Percentiles rank a stretch among this genome's conserved stretches.
These are phyloP conservation scores for Penicillium sp. DNA, from an alignment of 2,329 filamentous ascomycete genomes.

Conservation along the genomic window DNA sequence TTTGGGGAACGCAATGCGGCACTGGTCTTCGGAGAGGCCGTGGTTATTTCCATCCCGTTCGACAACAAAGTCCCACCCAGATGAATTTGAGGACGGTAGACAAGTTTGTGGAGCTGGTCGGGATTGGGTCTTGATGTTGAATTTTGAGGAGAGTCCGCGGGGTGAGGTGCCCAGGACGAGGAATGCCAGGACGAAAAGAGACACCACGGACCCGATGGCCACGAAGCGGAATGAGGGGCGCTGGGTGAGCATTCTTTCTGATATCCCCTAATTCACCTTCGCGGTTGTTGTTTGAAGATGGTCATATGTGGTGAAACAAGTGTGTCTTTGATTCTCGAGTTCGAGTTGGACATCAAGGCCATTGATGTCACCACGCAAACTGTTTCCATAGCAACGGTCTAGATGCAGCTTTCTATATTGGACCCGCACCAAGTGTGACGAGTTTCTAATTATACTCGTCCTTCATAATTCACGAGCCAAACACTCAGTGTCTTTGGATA, in stretches of 20 bases:
- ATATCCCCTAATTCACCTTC: background rate
- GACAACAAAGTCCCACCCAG: constrained; percentile 35
- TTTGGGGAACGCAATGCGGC: constrained; percentile 44
- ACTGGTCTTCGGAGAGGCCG: constrained; percentile 39
- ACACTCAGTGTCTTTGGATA: background rate
- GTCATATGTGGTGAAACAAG: background rate
- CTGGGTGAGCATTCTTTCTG: constrained; percentile 23
- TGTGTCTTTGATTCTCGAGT: background rate
- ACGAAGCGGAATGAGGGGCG: constrained; percentile 31
- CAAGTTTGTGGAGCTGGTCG: constrained; percentile 4
- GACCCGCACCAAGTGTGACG: background rate
- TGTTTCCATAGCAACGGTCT: constrained; percentile 32
- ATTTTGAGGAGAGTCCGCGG: constrained; percentile 20
- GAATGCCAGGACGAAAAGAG: constrained; percentile 31
- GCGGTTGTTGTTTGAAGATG: background rate
- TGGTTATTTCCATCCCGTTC: constrained; percentile 40
- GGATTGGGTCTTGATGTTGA: constrained; percentile 22
- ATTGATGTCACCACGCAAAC: constrained; percentile 9
- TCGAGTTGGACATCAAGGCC: background rate
- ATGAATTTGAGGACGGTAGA: background rate
- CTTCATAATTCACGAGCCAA: background rate
- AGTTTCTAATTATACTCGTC: background rate
- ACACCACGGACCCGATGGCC: constrained; percentile 28
- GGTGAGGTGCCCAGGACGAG: constrained; percentile 23
- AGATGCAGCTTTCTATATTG: background rate